Base-by-base conservation (phyloP, 164 flowering plant genomes). In the Macadamia integrifolia region DNA sequence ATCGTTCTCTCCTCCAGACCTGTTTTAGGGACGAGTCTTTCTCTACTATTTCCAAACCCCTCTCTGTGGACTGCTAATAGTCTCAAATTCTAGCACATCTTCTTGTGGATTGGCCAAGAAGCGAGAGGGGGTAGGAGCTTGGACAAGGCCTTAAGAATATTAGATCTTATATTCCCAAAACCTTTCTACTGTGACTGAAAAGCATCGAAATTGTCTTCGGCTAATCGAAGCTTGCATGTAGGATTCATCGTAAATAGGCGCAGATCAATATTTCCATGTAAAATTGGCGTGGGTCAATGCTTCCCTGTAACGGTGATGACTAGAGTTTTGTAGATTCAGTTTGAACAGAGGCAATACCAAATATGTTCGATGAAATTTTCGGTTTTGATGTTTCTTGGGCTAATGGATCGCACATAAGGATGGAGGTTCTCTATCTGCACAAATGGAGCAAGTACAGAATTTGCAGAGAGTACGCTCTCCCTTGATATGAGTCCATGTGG, bases 401-500 rank as follows among this genome's bases (percentile, higher is more conserved):
- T n/a, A 32, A 12, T 60, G 61, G 48, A 48, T 10, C 59, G 32
- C 9, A 23, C 23, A 50, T n/a, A 60, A 49, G 18, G 71, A 72
- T 30, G 73, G 31, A 29, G 75, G 31, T 35, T 65, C 50, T 28
- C 30, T 61, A 28, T 59, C 9, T 5, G 69, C 70, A 71, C 48
- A 18, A 44, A 8, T 23, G 73, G 69, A 57, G 76, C 75, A 35
- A 46, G 30, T 60, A 60, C 59, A 66, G 61, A 58, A 65, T 59
- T 57, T n/a, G 80, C 74, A 60, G 79, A 78, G 0, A 64, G 56
- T 59, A 55, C 35, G 48, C 42, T 88, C 30, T 85, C 93, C 0
- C 64, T 30, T 57, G 83, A 80, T n/a, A 42, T 88, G 72, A 86
- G 84, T 62, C 78, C 73, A 0, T 86, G 82, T 61, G 86, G 74